Base-by-base conservation (phyloP, 2,329 filamentous ascomycete genomes). In the Paraconiothyrium sp. region DNA sequence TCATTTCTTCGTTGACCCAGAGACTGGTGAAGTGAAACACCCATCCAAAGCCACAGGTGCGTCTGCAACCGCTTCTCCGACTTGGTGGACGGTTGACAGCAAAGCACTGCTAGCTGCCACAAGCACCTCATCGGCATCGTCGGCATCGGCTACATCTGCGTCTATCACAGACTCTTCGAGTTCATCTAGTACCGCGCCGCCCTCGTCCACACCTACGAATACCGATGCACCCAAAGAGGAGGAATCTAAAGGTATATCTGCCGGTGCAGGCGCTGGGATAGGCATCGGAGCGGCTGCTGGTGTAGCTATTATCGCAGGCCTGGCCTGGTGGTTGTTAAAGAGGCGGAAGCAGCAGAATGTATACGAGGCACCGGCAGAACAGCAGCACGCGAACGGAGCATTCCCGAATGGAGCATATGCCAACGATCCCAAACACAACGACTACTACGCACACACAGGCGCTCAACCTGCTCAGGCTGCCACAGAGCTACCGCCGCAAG, bases 11-110 rank as follows among this genome's bases (percentile, higher is more conserved):
- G 50, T 54, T 4, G 50, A 54, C 37, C 50, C 50, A 10, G 35
- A n/a, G 4, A 54, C 35, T 6, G 50, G 50, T 22, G 50, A 54
- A 27, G 50, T 54, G 11, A 54, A 54, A 30, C 30, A 54, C 22
- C 50, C 50, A 8, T 54, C 50, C 4, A 43, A 43, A 30, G 50
- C 47, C 16, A 49, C 47, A 4, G 47, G 47, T 3, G 27, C 50
- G 37, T 54, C 50, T 11, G 50, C 50, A 2, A 54, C 20, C 10
- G 35, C 35, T 5, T 54, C 50, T 4, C 50, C 50, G 32, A 54
- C 50, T 7, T 54, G 50, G 50, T 54, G 50, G 50, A 54, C 35
- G 5, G 50, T 54, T 11, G 50, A 54, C 37, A 54, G 50, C 50
- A 43, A 41, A 27, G 50, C 50, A 8, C 50, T 54, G 20, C 50